Evolutionary conservation across 257 asterid species (phyloP).

Genomic region (Cinchona pubescens): DNA sequence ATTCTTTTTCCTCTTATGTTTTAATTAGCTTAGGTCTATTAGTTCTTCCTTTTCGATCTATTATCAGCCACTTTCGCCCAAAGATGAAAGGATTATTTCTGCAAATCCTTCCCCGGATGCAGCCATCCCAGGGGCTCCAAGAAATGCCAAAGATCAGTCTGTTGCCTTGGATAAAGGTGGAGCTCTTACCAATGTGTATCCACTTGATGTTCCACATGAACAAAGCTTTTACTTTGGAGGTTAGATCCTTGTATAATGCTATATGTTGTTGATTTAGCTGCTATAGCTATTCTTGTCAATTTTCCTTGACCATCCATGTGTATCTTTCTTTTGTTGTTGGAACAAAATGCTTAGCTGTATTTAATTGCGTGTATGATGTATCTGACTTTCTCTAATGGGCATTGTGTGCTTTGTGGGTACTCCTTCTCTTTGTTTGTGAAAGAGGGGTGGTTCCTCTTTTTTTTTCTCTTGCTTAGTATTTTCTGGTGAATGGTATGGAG

Average conservation of each 20-base stretch:
- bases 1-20: constrained; percentile 19
- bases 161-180: constrained; percentile 62
- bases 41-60: constrained; percentile 34
- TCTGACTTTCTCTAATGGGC: background rate
- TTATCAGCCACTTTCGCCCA: constrained; percentile 67
- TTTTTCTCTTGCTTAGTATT: background rate
- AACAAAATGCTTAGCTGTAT: too few species aligned
- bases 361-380: background rate
- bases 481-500: background rate
- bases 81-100: constrained; percentile 75
- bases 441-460: background rate
- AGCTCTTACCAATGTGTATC: constrained; percentile 41
- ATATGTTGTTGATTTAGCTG: constrained; percentile 15
- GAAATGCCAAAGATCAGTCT: constrained; percentile 57
- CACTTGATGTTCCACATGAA: constrained; percentile 61
- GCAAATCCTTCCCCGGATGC: constrained; percentile 65
- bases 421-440: background rate
- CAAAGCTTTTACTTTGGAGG: constrained; percentile 81
- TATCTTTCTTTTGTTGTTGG: background rate
- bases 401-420: background rate
- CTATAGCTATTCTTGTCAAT: background rate
- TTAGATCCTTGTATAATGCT: constrained; percentile 27
- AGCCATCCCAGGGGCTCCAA: constrained; percentile 61
- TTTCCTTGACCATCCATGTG: background rate
- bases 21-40: constrained; percentile 32